These are phyloP conservation scores for Xerocomus brunneocitrinus DNA, from an alignment of 768 basidiomycete genomes.

Conservation along the genomic window DNA sequence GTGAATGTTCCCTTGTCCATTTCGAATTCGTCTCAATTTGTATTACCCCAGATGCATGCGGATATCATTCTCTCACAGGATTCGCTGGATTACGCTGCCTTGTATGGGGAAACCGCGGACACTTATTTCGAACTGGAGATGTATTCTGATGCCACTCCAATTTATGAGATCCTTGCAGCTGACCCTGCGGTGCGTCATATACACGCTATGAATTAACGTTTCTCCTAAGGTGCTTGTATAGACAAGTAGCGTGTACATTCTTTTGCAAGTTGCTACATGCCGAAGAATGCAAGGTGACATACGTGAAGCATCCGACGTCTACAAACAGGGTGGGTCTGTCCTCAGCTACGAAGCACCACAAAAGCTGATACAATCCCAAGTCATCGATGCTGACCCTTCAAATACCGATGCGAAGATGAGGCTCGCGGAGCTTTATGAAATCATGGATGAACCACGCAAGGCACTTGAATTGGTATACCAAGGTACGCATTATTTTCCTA, in stretches of 20 bases:
- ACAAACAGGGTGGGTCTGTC: slow-evolving; percentile 61
- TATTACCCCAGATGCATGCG: slow-evolving; percentile 60
- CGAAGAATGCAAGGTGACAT: slow-evolving; percentile 71
- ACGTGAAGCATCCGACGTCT: slow-evolving; percentile 75
- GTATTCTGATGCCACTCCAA: slow-evolving; percentile 73
- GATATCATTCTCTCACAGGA: slow-evolving; percentile 66
- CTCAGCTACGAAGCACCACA: background rate
- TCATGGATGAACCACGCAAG: slow-evolving; percentile 75
- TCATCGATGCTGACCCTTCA: slow-evolving; percentile 66
- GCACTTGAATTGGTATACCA: slow-evolving; percentile 76
- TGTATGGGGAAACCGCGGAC: slow-evolving; percentile 82
- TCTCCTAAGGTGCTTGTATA: slow-evolving; percentile 25
- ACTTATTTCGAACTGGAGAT: slow-evolving; percentile 66
- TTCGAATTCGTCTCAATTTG: background rate
- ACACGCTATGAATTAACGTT: background rate
- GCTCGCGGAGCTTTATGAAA: slow-evolving; percentile 87
- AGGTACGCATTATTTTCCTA: slow-evolving; percentile 42
- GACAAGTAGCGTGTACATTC: slow-evolving; percentile 70
- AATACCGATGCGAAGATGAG: slow-evolving; percentile 87
- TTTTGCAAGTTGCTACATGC: slow-evolving; percentile 79
- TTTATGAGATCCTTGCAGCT: slow-evolving; percentile 74
- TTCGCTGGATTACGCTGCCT: slow-evolving; percentile 65
- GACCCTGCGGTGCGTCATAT: slow-evolving; percentile 57
- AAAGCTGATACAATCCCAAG: slow-evolving; percentile 34
- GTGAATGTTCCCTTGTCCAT: slow-evolving; percentile 37